Base-by-base conservation (phyloP, 2,329 filamentous ascomycete genomes). In the Penicillium sp. region DNA sequence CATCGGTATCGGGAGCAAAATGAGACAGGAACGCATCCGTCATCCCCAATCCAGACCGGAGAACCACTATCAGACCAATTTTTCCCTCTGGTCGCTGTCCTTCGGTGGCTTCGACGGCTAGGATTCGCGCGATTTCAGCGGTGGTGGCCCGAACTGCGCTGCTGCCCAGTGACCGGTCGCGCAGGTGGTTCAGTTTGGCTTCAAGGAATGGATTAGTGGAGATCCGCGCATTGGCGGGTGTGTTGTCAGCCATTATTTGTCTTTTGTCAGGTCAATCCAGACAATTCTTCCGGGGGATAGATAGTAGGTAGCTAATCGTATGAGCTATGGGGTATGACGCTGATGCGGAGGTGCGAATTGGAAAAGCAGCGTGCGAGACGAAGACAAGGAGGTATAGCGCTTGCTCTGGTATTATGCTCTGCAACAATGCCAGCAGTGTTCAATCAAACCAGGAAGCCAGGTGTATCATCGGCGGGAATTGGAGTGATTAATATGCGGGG, bases 11-110 rank as follows among this genome's bases (percentile, higher is more conserved):
- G 26, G 55, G 65, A 40, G 60, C 63, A 54, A 65, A 59, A 43
- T 54, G 61, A 49, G 57, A 65, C 24, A 72, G 47, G 56, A 74
- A 74, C 2, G 69, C 58, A 38, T 75, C 72, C 23, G 64, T 65
- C 73, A 76, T 76, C 28, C 68, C 64, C 5, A 76, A 58, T 1
- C 73, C 72, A 3, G 72, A 74, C 12, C 73, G 72, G 28, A 73
- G 62, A 33, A 73, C 63, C 43, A 71, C 65, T 20, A 63, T 60
- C 43, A 63, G 47, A 5, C 53, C 61, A 20, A 63, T 52, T 35
- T 60, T 61, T 42, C 58, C 59, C 23, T 48, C 30, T 2, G 46
- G 56, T 4, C 26, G 42, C 24, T 51, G 50, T 47, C 57, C 53
- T 35, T 56, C 47, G 18, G 58, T 60, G 18, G 58, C 59, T 47